Base-by-base conservation (phyloP, 257 asterid species). In the Salvia rosmarinus region DNA sequence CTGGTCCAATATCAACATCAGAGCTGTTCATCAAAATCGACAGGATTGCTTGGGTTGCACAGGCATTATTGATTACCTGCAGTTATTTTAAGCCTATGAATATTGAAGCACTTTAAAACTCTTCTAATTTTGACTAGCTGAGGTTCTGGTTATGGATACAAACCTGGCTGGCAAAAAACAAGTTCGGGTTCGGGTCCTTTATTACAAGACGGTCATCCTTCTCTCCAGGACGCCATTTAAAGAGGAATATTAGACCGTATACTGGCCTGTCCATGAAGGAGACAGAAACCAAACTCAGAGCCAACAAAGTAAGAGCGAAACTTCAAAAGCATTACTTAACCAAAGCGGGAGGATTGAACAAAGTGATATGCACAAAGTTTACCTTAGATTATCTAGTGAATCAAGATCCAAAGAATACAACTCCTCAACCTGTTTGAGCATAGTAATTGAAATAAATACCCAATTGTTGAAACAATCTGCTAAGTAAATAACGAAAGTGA, bases 11-110 rank as follows among this genome's bases (percentile, higher is more conserved):
- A 70, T 95, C 99, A 58, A 95, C 80, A 7, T 91, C 98, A 6
- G 87, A 87, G 73, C 95, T 84, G 82, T 95, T 95, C 87, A 95
- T 60, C 46, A 95, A 91, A 74, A 91, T 88, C 5, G 99, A 87
- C 39, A 95, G 85, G 75, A 95, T 91, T 71, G 98, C 99, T 86
- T 95, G 99, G 78, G 99, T 95, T 60, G 99, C 99, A 75, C 99
- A 95, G 40, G 98, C 99, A 82, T 95, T 95, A 50, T 90, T 95
- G 77, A 91, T 89, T 72, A 95, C 99, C 98, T 95, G 83, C 46
- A 54, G 73, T 74, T 43, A n/a, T 46, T 12, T 50, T 25, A 67
- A 35, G 51, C 35, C 11, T 4, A n/a, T 21, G 34, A 49, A 66
- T 59, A 39, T 64, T 47, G 62, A 21, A 69, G 70, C 64, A 51